phyloP scores from a whole-genome alignment of 768 basidiomycete species.

The Leccinum longicurvipes region DNA sequence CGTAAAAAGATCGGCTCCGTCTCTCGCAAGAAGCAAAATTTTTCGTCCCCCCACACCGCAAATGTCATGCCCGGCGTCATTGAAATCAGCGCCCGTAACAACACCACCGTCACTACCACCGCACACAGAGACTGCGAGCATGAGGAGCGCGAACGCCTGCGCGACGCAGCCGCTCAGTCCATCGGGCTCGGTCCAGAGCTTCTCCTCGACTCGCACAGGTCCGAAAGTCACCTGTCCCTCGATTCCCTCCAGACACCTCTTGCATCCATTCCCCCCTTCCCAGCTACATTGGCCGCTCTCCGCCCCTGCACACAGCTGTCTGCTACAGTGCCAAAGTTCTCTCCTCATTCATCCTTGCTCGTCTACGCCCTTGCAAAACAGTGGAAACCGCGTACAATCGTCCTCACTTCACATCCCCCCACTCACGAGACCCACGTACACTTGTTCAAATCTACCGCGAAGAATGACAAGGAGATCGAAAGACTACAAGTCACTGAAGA shows the following conservation, averaged over 20 bases:
- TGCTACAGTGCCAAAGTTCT: conserved; percentile 62
- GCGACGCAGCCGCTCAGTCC: conserved; percentile 72
- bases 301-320: conserved; percentile 50
- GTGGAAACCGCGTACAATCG: conserved; percentile 65
- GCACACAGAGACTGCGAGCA: conserved; percentile 50
- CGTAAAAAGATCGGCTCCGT: conserved; percentile 39
- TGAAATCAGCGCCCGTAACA: conserved; percentile 55
- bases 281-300: conserved; percentile 53
- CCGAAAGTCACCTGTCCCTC: conserved; percentile 10
- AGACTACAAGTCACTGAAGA: conserved; percentile 74
- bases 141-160: conserved; percentile 71
- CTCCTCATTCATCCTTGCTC: conserved; percentile 63
- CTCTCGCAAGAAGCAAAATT: conserved; percentile 38
- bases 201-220: conserved; percentile 35
- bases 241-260: conserved; percentile 16
- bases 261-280: conserved; percentile 50
- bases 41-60: conserved; percentile 28
- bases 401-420: conserved; percentile 47
- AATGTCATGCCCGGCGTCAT: conserved; percentile 66
- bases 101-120: conserved; percentile 13
- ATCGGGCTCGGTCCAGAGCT: conserved; percentile 63
- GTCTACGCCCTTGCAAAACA: conserved; percentile 70
- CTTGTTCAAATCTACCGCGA: conserved; percentile 60
- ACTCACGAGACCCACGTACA: conserved; percentile 55
- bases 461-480: conserved; percentile 69